A percentile compares a stretch with the other conserved stretches of the same genome.
Conservation (phyloP, 2,329 filamentous ascomycete species). For the Elsinoe australis region DNA sequence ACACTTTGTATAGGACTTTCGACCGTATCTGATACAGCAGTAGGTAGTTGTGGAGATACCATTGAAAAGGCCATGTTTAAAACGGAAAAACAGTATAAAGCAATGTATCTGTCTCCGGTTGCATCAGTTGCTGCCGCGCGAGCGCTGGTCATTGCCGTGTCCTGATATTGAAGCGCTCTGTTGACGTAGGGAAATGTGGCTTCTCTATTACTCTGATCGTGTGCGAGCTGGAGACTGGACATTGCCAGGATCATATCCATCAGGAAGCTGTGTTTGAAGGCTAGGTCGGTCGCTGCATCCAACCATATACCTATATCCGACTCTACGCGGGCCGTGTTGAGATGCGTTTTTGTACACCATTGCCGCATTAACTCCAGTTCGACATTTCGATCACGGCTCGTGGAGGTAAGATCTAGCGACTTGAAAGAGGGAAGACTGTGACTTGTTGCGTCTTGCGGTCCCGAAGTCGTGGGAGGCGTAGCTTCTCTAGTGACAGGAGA, state of each 20-base stretch:
- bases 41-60: constrained; percentile 5
- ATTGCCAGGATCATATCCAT: constrained; percentile 8
- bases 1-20: background rate
- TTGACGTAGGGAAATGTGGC: background rate
- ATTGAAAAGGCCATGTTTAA: constrained; percentile 7
- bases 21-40: background rate
- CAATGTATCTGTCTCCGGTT: background rate
- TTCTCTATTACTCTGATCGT: background rate
- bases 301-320: background rate
- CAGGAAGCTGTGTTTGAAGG: constrained; percentile 2
- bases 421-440: constrained; percentile 1
- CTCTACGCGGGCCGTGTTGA: background rate
- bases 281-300: background rate
- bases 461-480: background rate
- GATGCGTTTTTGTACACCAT: constrained; percentile 4
- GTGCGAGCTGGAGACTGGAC: background rate
- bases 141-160: background rate
- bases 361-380: constrained; percentile 12
- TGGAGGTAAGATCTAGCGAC: background rate
- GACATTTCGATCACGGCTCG: background rate
- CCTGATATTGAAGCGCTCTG: constrained; percentile 1
- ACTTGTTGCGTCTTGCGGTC: background rate
- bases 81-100: constrained; percentile 3
- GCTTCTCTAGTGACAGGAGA: too few relatives aligned
- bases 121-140: background rate